These are phyloP conservation scores for Aurantiochytrium sp. DNA, from an alignment of 108 stramenopile genomes.

Conservation along the genomic window DNA sequence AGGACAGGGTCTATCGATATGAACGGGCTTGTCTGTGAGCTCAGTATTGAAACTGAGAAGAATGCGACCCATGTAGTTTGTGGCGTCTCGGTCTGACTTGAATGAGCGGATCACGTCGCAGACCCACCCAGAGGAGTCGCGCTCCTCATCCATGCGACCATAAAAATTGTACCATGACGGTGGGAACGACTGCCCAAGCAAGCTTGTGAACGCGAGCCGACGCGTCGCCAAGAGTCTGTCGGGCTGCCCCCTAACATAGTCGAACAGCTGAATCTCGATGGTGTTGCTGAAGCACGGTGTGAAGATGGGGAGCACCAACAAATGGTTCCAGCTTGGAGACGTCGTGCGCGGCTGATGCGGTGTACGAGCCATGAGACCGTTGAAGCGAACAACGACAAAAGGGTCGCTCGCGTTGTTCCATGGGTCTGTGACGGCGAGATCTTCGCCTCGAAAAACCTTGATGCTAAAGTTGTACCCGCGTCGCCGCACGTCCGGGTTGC, in stretches of 20 bases:
- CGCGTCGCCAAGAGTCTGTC: background rate
- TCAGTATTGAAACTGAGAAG: background rate
- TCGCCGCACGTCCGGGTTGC: background rate
- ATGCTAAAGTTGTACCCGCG: background rate
- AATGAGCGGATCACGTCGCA: background rate
- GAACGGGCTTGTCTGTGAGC: background rate
- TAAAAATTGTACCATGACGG: conserved; percentile 8
- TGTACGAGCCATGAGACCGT: background rate
- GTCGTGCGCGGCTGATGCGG: background rate
- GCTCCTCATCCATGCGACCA: background rate
- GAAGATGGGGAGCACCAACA: background rate
- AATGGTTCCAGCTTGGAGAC: background rate
- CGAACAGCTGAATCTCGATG: conserved; percentile 2
- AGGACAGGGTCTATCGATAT: background rate
- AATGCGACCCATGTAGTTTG: conserved; percentile 5
- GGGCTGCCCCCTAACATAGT: conserved; percentile 3
- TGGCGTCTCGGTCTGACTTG: background rate
- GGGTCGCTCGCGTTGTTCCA: background rate
- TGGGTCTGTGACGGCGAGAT: background rate
- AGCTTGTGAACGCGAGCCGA: background rate
- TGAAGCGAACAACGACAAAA: background rate
- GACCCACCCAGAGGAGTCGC: background rate
- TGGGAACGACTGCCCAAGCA: background rate
- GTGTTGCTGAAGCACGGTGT: background rate
- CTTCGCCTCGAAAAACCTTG: conserved; percentile 8